These are phyloP conservation scores for Penicillium pulvis DNA, from an alignment of 495 filamentous ascomycete genomes.

Conservation along the genomic window DNA sequence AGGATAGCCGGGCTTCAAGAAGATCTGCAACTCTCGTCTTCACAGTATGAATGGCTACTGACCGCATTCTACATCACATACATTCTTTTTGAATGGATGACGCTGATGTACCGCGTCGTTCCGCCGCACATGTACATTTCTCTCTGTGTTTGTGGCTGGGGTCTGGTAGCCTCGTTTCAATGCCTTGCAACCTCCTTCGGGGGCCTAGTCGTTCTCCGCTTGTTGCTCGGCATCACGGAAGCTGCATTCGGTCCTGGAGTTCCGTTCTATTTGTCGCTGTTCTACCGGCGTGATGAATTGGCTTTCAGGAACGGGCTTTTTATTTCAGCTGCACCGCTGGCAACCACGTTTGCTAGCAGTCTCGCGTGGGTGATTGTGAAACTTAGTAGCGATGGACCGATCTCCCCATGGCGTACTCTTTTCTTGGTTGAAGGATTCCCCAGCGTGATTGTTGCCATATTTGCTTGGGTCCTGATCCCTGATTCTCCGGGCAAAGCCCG, in stretches of 20 bases:
- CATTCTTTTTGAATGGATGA: conserved; percentile 75
- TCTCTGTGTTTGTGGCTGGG: conserved; percentile 50
- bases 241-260: conserved; percentile 64
- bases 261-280: conserved; percentile 64
- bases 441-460: conserved; percentile 57
- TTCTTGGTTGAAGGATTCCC: conserved; percentile 66
- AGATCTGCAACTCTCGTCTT: conserved; percentile 60
- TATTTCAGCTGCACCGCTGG: conserved; percentile 63
- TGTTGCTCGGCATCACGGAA: conserved; percentile 59
- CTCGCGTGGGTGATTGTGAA: conserved; percentile 61
- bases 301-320: conserved; percentile 62
- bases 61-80: conserved; percentile 72
- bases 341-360: conserved; percentile 69
- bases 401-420: conserved; percentile 61
- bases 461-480: conserved; percentile 54
- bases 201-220: conserved; percentile 45
- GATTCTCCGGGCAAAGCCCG: conserved; percentile 54
- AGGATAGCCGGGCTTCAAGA: conserved; percentile 70
- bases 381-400: conserved; percentile 47
- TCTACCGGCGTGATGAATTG: conserved; percentile 63
- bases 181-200: conserved; percentile 60
- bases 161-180: conserved; percentile 71
- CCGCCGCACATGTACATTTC: conserved; percentile 61
- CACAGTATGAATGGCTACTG: conserved; percentile 67
- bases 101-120: conserved; percentile 59